Percentiles rank a stretch among this genome's conserved stretches.
Evolutionary conservation across 2,329 filamentous ascomycete genomes (phyloP).

Genomic region (Parasarocladium wereldwijsianum): DNA sequence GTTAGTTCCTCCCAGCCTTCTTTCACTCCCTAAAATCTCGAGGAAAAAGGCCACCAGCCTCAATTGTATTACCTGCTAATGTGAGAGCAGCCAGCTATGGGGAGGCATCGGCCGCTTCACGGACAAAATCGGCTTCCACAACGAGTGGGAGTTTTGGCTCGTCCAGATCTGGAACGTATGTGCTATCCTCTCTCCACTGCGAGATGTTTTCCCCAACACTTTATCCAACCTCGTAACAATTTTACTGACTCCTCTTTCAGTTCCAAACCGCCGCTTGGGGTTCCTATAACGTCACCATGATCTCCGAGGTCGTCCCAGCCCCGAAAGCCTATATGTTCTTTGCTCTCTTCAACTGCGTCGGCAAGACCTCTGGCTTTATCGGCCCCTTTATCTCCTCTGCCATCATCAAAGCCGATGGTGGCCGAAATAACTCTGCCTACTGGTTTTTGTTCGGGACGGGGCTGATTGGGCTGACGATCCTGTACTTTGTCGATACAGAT

Average conservation of each 20-base stretch:
- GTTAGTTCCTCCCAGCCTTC: too few species aligned
- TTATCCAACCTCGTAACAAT: too few species aligned
- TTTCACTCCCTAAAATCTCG: too few species aligned
- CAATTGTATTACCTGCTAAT: background rate
- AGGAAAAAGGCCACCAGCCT: too few species aligned
- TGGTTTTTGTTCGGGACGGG: constrained; percentile 10
- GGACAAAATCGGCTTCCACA: constrained; percentile 8
- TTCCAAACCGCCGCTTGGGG: constrained; percentile 7
- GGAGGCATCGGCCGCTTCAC: constrained; percentile 10
- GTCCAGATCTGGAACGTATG: constrained; percentile 9
- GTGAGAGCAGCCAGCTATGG: constrained; percentile 5
- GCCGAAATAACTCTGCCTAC: constrained; percentile 8
- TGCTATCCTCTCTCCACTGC: too few species aligned
- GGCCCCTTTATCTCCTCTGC: constrained; percentile 11
- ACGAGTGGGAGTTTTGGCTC: constrained; percentile 9
- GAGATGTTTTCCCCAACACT: too few species aligned
- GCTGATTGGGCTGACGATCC: constrained; percentile 6
- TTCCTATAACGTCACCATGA: constrained; percentile 10
- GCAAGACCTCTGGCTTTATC: constrained; percentile 12
- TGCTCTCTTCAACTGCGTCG: constrained; percentile 10
- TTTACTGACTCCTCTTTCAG: background rate
- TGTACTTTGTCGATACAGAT: constrained; percentile 11
- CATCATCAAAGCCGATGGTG: constrained; percentile 9
- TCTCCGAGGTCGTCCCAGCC: constrained; percentile 10
- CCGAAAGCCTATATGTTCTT: constrained; percentile 12